phyloP scores from a whole-genome alignment of 768 basidiomycete genomes.

The Phylloporus sp. region DNA sequence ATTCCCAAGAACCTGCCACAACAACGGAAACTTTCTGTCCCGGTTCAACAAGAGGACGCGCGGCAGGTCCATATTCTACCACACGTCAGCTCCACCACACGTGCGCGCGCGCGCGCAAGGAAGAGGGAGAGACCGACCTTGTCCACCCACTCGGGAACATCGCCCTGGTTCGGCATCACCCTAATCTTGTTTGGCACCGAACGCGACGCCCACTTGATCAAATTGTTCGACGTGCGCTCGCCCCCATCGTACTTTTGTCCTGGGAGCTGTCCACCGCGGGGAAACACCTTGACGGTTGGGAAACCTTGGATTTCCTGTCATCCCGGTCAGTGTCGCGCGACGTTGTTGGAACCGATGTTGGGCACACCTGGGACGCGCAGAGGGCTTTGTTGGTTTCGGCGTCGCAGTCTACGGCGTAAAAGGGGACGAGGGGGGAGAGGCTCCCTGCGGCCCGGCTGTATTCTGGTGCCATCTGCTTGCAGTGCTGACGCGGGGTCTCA shows the following conservation, averaged over 20 bases:
- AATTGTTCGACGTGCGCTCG: constrained; percentile 65
- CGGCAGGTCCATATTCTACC: constrained; percentile 39
- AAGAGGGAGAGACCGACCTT: constrained; percentile 43
- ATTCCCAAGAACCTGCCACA: constrained; percentile 79
- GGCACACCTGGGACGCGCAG: constrained; percentile 68
- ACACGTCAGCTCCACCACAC: neutral
- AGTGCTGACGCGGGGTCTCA: constrained; percentile 46
- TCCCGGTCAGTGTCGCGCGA: neutral
- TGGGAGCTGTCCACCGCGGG: constrained; percentile 61
- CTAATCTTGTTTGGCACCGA: constrained; percentile 71
- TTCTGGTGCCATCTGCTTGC: constrained; percentile 81
- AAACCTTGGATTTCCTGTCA: constrained; percentile 77
- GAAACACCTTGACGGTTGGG: constrained; percentile 91
- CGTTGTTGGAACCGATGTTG: neutral
- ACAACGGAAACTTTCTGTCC: constrained; percentile 68
- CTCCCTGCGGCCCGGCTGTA: constrained; percentile 77
- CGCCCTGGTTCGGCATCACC: constrained; percentile 51
- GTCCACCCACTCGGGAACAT: constrained; percentile 65
- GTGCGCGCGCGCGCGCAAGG: neutral
- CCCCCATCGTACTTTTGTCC: constrained; percentile 63
- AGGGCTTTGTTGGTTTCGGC: constrained; percentile 73
- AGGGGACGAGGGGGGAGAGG: constrained; percentile 76
- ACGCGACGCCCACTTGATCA: constrained; percentile 74
- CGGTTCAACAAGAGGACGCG: constrained; percentile 71
- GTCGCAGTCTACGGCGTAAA: constrained; percentile 94